Base-by-base conservation (phyloP, 805 yeast genomes). In the Metschnikowia vanudenii region DNA sequence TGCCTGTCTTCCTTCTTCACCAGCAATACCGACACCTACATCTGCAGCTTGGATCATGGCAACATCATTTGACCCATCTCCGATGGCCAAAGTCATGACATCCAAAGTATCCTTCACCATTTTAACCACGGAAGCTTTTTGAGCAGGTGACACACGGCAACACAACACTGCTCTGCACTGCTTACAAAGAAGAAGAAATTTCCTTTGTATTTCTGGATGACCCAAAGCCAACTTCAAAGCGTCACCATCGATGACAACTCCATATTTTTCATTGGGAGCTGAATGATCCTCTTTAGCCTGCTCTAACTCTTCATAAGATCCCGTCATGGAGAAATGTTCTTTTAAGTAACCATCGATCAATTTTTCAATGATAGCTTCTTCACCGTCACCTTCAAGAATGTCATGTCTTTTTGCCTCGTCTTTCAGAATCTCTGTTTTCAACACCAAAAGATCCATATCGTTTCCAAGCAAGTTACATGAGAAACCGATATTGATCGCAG, bases 31-130 rank as follows among this genome's bases (percentile, higher is more conserved):
- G 32, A 87, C 84, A 47, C 95, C 95, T 29, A 87, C 81, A 61
- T 87, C 84, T 4, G 95, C 92, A 29, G 88, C 85, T 59, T 85
- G 92, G 52, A 86, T 87, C 95, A 86, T 86, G 8, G 94, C 87
- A 41, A 86, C 94, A 63, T 86, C 95, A 59, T 86, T 86, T 20
- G 94, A 88, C 52, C 95, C 95, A 61, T 86, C 95, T 28, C 95
- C 95, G 61, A 86, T 81, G 0, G 92, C 88, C 47, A 86, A 71
- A 0, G 94, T 85, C 81, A 85, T 84, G 29, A 86, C 94, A 41
- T 76, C 75, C 54, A 86, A 73, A 8, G 75, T 74, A 26, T 74
- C 69, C 60, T 84, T 84, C 22, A 86, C 90, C 69, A 82, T 64
- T 50, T 69, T 73, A 18, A 85, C 92, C 20, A 87, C 85, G 13